Conservation (phyloP, 306 rosid species). For the Castanopsis chinensis region DNA sequence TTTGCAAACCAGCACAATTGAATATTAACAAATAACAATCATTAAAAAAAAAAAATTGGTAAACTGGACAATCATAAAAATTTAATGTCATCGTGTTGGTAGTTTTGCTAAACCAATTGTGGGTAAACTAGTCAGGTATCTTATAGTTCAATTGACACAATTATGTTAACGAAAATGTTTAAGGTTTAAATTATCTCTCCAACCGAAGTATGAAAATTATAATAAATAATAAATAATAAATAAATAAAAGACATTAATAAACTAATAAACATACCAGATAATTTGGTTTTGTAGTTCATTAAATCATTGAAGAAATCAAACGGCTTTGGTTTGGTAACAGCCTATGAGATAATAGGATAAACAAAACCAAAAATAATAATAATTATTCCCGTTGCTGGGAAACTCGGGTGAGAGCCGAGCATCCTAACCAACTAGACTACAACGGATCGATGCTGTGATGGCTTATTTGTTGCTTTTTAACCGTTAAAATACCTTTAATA, state of each 20-base stretch:
- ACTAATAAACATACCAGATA: neutral
- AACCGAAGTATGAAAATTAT: no score
- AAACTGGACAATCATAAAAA: neutral
- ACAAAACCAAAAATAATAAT: neutral
- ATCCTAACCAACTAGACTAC: constrained; percentile 34
- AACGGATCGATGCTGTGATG: neutral
- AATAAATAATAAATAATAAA: no score
- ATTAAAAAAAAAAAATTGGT: no score
- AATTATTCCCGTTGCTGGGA: constrained; percentile 16
- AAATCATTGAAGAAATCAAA: neutral
- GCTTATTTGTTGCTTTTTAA: no score
- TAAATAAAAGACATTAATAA: neutral
- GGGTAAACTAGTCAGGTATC: no score
- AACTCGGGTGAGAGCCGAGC: constrained; percentile 24
- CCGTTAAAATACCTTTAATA: no score
- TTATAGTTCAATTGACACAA: no score
- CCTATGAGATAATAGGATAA: neutral
- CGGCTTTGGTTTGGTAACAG: neutral
- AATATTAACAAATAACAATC: neutral
- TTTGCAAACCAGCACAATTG: neutral
- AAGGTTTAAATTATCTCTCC: no score
- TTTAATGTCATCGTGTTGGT: neutral
- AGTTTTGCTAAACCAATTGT: no score
- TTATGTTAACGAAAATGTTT: no score
- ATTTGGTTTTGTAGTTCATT: neutral